Evolutionary conservation across 2,329 filamentous ascomycete species (phyloP), one percentile per base, ranked within the genome.

Genomic region (Chaetomiaceae sp.): DNA sequence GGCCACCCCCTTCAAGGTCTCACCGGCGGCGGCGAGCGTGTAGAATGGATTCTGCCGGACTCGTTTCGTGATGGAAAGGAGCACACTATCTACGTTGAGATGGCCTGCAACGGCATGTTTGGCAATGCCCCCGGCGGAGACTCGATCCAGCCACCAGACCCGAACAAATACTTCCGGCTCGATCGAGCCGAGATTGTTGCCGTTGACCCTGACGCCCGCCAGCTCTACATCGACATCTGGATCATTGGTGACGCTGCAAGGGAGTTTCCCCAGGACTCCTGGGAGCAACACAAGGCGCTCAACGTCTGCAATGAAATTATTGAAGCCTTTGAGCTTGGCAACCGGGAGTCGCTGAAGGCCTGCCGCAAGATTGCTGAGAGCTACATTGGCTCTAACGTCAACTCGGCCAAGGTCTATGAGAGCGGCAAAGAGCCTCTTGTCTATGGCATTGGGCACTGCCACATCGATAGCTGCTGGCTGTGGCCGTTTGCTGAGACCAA

Each of bases 41-140:
- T 85, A 14, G 90, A 97, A 71, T 99, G 92, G 91, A 83, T 96
- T 55, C 77, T 99, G 40, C 92, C 94, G 8, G 76, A 89, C 46
- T 75, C 76, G 14, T 96, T 88, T 73, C 81, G 88, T 57, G 89
- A 96, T 68, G 91, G 90, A 48, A 84, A 92, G 67, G 82, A 90
- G 64, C 91, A 97, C 68, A 83, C 79, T 16, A 88, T 99, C 64
- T 99, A 96, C 69, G 86, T 99, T 59, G 94, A 99, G 73, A 96
- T 97, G 89, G 94, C 94, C 18, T 97, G 94, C 73, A 99, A 99
- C 69, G 85, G 86, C 69, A 97, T 97, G 91, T 97, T 97, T 72
- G 94, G 94, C 62, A 96, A 96, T 68, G 87, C 90, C 0, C 79
- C 86, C 0, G 86, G 86, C 18, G 90, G 89, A 23, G 89, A 95